Evolutionary conservation across 2,329 filamentous ascomycete species (phyloP).

Genomic region (Cercospora sojina): DNA sequence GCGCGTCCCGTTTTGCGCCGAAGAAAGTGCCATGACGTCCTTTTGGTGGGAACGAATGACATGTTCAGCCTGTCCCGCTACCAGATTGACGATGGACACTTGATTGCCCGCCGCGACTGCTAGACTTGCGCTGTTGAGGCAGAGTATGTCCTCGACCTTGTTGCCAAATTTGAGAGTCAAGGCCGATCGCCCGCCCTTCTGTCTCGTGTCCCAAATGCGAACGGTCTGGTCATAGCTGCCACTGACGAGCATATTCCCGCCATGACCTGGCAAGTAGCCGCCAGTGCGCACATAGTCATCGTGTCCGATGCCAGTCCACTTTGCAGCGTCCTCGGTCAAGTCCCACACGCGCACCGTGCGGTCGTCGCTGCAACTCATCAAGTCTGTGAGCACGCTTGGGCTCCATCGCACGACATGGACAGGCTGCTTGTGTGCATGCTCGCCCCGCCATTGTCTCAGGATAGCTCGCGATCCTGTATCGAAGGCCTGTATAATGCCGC

Average conservation of each 20-base stretch:
- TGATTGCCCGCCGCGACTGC: constrained; percentile 81
- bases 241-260: constrained; percentile 70
- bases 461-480: constrained; percentile 88
- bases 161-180: constrained; percentile 96
- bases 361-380: constrained; percentile 91
- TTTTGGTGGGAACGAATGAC: constrained; percentile 95
- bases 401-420: constrained; percentile 91
- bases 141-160: constrained; percentile 82
- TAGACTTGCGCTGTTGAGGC: constrained; percentile 81
- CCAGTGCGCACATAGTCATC: constrained; percentile 88
- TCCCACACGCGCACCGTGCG: constrained; percentile 93
- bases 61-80: constrained; percentile 83
- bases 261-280: constrained; percentile 75
- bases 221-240: constrained; percentile 96
- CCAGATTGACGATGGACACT: constrained; percentile 87
- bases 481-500: constrained; percentile 90
- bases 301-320: constrained; percentile 79
- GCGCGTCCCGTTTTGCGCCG: constrained; percentile 76
- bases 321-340: constrained; percentile 74
- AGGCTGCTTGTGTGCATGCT: constrained; percentile 71
- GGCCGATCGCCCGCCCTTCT: constrained; percentile 63
- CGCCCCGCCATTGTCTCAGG: constrained; percentile 80
- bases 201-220: constrained; percentile 86
- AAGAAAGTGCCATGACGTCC: constrained; percentile 83
- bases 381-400: constrained; percentile 72